A percentile compares a stretch with the other conserved stretches of the same genome.
Conservation (phyloP, 345 rosid species). For the Moricandia moricandioides region DNA sequence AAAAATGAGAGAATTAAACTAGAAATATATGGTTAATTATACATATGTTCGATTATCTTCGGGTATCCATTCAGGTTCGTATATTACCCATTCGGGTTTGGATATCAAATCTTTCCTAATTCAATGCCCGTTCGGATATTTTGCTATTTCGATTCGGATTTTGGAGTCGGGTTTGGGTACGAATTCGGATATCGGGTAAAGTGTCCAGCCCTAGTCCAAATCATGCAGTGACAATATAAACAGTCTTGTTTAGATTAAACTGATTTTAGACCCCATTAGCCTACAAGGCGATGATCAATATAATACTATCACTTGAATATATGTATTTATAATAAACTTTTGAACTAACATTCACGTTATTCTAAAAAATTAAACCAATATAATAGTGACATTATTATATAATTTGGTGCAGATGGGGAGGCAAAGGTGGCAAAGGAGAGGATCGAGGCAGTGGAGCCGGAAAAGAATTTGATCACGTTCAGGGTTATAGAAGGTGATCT, state of each 20-base stretch:
- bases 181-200: too few relatives aligned
- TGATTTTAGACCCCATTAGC: background rate
- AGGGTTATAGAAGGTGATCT: background rate
- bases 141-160: too few relatives aligned
- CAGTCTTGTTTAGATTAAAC: background rate
- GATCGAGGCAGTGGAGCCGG: conserved; percentile 14
- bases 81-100: too few relatives aligned
- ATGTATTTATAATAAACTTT: background rate
- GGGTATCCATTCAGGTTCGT: too few relatives aligned
- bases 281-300: background rate
- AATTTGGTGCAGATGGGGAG: conserved; percentile 19
- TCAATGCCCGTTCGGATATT: too few relatives aligned
- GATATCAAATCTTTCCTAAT: too few relatives aligned
- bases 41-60: too few relatives aligned
- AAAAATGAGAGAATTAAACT: too few relatives aligned
- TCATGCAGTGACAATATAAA: background rate
- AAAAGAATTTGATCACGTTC: conserved; percentile 14
- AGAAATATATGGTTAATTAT: too few relatives aligned
- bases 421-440: conserved; percentile 5
- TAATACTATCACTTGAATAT: background rate
- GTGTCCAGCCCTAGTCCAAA: too few relatives aligned
- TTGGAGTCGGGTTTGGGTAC: too few relatives aligned
- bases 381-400: background rate
- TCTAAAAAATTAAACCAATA: background rate
- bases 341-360: background rate